Percentiles rank a stretch among this genome's conserved stretches.
phyloP scores from a whole-genome alignment of 805 yeast species.

The Hanseniaspora lachancei region DNA sequence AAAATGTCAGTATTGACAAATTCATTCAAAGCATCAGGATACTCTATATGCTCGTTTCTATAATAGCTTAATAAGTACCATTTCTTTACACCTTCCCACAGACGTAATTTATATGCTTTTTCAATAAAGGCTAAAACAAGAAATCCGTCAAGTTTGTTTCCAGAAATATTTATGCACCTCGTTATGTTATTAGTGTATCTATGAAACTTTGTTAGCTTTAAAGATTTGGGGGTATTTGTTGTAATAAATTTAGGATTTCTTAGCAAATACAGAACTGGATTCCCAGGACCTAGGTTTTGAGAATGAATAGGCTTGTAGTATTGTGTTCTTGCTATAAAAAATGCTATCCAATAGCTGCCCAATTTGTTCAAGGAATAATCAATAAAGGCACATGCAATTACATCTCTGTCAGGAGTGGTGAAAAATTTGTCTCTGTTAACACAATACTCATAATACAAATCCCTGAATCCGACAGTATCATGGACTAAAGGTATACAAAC shows the following conservation, averaged over 20 bases:
- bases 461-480: constrained; percentile 5
- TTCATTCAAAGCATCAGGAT: background rate
- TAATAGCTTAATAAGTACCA: constrained; percentile 2
- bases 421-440: constrained; percentile 9
- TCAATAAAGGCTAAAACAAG: background rate
- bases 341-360: constrained; percentile 10
- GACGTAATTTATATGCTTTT: background rate
- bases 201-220: background rate
- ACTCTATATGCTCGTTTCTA: background rate
- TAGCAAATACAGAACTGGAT: constrained; percentile 1
- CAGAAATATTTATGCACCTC: background rate
- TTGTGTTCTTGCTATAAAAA: constrained; percentile 10
- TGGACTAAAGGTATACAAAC: background rate
- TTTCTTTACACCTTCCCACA: background rate
- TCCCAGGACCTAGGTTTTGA: background rate
- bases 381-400: background rate
- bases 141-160: background rate
- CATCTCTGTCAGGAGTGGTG: background rate
- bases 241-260: background rate
- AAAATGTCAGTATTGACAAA: background rate
- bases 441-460: constrained; percentile 8
- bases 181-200: constrained; percentile 9
- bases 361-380: background rate
- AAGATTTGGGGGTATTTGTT: background rate
- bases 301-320: background rate